Conservation (phyloP, 495 filamentous ascomycete genomes). For the Letharia lupina region DNA sequence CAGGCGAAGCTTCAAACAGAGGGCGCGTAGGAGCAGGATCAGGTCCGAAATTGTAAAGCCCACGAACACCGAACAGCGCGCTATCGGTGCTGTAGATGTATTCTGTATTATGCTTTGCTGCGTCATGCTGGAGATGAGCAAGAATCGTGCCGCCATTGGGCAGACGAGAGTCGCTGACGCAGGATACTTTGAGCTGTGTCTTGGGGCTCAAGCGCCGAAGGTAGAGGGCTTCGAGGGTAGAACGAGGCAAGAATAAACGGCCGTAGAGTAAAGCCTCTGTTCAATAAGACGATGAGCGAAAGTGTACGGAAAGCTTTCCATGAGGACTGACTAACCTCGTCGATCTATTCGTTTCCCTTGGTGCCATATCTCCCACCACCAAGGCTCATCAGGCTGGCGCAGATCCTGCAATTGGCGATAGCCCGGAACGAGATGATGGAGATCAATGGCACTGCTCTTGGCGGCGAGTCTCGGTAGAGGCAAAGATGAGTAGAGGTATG, state of each 20-base stretch:
- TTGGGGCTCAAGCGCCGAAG: slow-evolving; percentile 71
- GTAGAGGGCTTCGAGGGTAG: slow-evolving; percentile 80
- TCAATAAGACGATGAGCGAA: neutral
- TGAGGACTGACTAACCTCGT: slow-evolving; percentile 22
- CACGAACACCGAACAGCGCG: slow-evolving; percentile 75
- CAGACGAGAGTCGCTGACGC: slow-evolving; percentile 68
- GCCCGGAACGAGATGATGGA: slow-evolving; percentile 57
- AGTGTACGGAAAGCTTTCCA: neutral
- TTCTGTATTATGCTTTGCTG: slow-evolving; percentile 80
- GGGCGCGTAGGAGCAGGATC: slow-evolving; percentile 45
- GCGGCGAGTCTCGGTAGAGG: slow-evolving; percentile 50
- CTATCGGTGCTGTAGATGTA: slow-evolving; percentile 90
- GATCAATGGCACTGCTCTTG: slow-evolving; percentile 50
- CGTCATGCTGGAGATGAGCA: slow-evolving; percentile 77
- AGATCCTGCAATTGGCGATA: slow-evolving; percentile 59
- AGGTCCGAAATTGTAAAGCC: slow-evolving; percentile 88
- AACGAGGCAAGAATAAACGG: slow-evolving; percentile 52
- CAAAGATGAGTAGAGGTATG: slow-evolving; percentile 80
- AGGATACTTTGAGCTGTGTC: slow-evolving; percentile 68
- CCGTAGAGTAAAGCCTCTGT: slow-evolving; percentile 74
- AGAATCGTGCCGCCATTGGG: slow-evolving; percentile 69
- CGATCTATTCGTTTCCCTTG: slow-evolving; percentile 36
- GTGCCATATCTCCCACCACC: slow-evolving; percentile 46
- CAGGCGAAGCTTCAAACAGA: slow-evolving; percentile 4
- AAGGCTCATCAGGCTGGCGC: slow-evolving; percentile 37